These are phyloP conservation scores for Isatis lusitanica DNA, from an alignment of 441 rosid genomes.

Conservation along the genomic window DNA sequence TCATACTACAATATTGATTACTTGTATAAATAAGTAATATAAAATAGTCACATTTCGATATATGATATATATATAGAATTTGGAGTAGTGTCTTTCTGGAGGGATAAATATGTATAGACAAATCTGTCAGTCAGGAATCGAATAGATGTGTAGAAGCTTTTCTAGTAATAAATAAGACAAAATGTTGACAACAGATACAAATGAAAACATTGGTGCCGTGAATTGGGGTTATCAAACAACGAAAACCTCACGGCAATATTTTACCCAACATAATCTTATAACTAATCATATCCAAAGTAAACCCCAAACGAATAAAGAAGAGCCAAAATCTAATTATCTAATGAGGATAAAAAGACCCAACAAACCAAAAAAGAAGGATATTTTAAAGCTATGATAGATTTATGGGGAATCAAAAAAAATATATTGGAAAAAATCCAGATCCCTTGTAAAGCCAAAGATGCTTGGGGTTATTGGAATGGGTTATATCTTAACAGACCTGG, in stretches of 20 bases:
- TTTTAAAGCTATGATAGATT: no score
- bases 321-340: slow-evolving; percentile 30
- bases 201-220: slow-evolving; percentile 15
- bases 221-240: slow-evolving; percentile 21
- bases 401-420: neutral
- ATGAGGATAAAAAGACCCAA: neutral
- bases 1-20: no score
- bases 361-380: neutral
- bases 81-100: no score
- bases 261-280: neutral
- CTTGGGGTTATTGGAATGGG: slow-evolving; percentile 31
- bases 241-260: slow-evolving; percentile 10
- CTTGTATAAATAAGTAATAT: no score
- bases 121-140: no score
- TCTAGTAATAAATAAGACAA: neutral
- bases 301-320: slow-evolving; percentile 22
- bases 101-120: no score
- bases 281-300: slow-evolving; percentile 23
- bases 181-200: slow-evolving; percentile 23
- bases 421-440: no score
- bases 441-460: slow-evolving; percentile 33
- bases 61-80: no score
- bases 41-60: no score
- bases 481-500: slow-evolving; percentile 31
- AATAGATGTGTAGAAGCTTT: no score